Conservation (phyloP, 306 rosid species). For the Quercus parvula region DNA sequence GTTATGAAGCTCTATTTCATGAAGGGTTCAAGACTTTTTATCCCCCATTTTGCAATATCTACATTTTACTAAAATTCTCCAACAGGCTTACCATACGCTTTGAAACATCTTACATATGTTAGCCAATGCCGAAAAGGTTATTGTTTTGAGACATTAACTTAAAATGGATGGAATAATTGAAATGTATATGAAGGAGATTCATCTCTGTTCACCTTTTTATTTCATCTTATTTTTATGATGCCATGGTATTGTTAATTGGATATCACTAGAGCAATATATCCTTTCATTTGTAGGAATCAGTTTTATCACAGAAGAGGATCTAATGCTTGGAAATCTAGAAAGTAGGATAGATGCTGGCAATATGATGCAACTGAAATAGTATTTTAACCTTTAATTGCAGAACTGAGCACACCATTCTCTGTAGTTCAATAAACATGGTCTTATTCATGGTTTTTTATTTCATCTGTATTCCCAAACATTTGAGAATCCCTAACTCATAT, state of each 20-base stretch:
- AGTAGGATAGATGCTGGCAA: background rate
- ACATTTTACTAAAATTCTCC: background rate
- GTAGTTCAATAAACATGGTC: no score
- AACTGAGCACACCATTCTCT: no score
- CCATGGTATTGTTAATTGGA: background rate
- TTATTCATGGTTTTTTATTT: no score
- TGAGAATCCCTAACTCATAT: no score
- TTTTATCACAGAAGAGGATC: background rate
- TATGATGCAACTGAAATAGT: background rate
- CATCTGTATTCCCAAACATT: no score
- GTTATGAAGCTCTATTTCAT: background rate
- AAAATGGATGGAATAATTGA: no score
- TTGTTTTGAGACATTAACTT: background rate
- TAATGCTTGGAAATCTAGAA: background rate
- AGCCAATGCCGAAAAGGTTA: background rate
- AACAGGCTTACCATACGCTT: background rate
- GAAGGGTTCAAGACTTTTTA: background rate
- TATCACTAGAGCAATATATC: background rate
- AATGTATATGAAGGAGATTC: background rate
- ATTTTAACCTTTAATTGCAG: background rate
- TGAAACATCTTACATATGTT: background rate
- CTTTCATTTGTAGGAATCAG: background rate
- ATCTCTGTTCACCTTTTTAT: background rate
- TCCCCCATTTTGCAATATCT: background rate
- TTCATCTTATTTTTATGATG: no score